Base-by-base conservation (phyloP, 768 basidiomycete species). In the Rhizopogon sp. region DNA sequence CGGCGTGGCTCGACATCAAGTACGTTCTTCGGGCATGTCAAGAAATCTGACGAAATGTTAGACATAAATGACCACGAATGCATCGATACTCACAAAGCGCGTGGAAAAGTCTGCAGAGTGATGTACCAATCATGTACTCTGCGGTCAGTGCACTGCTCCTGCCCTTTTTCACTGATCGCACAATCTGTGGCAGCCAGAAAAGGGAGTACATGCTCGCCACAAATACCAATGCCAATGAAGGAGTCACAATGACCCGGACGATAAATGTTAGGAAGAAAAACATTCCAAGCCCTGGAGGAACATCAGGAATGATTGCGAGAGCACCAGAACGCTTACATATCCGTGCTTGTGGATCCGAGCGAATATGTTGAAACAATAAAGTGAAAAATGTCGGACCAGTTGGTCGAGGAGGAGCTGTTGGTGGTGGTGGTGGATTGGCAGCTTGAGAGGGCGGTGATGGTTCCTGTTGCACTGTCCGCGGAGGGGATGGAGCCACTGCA, bases 161-260 rank as follows among this genome's bases (percentile, higher is more conserved):
- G 8, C 86, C 88, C 22, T 89, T 79, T 20, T 79, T 78, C 14
- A 79, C 83, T 14, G 91, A 88, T 22, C 93, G 78, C 52, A 86
- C 74, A 46, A 97, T 91, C 69, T 95, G 93, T 3, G 90, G 86
- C 5, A 87, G 60, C 93, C 93, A 97, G 63, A 94, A 85, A 56
- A 78, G 78, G 6, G 86, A 87, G 68, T 95, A 93, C 54, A 90
- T 79, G 28, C 74, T 66, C 9, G 76, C 80, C 35, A 94, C 78
- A 59, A 88, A 83, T 16, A 86, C 59, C 61, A 90, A 74, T 7
- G 85, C 79, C 43, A 90, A 72, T 0, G 80, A 78, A 1, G 87
- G 81, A 20, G 83, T 82, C 62, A 89, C 62, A 51, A 91, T 83
- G 47, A 93, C 78, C 37, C 88, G 84, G 59, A 93, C 81, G 54